Evolutionary conservation across 163 green algal genomes (phyloP), one percentile per base, ranked within the genome.

Genomic region (Prototheca stagnorum): DNA sequence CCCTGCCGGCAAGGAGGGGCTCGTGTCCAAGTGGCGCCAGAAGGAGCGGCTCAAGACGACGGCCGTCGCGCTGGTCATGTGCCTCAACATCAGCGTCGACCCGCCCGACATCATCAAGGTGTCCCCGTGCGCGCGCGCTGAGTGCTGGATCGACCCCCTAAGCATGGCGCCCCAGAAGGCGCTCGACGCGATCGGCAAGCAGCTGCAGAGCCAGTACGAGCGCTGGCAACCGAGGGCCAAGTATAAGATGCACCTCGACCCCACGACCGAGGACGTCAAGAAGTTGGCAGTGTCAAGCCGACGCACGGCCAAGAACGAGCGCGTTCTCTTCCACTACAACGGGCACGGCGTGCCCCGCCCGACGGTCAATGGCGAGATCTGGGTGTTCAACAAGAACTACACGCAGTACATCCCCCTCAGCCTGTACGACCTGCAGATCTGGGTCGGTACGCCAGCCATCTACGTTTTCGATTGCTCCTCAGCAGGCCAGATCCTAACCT

Each of bases 401-500:
- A 96, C 88, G 28, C 89, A 99, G 71, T 99, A 99, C 75, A 99
- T 99, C 50, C 91, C 91, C 2, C 74, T 99, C 15, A 93, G 77
- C 23, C 75, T 98, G 27, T 97, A 96, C 50, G 90, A 99, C 54
- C 68, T 99, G 43, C 79, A 93, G 60, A 66, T 65, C 4, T 94
- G 83, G 83, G 53, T 88, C 27, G 69, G 66, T 23, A 72, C 65
- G 7, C 83, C 85, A 7, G 77, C 74, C 44, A 94, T 95, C 53
- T 95, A 92, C 51, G 82, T 97, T 29, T 82, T 98, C 22, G 90
- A 98, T 67, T 98, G 90, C 77, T 88, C 73, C 1, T 78, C 78
- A 16, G 87, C 90, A 0, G 90, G 88, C 2, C 68, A 93, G 36
- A 77, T 97, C 41, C 73, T 96, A 31, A 84, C 85, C 54, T 77